Conservation (phyloP, 306 rosid genomes). For the Mimosa bimucronata region DNA sequence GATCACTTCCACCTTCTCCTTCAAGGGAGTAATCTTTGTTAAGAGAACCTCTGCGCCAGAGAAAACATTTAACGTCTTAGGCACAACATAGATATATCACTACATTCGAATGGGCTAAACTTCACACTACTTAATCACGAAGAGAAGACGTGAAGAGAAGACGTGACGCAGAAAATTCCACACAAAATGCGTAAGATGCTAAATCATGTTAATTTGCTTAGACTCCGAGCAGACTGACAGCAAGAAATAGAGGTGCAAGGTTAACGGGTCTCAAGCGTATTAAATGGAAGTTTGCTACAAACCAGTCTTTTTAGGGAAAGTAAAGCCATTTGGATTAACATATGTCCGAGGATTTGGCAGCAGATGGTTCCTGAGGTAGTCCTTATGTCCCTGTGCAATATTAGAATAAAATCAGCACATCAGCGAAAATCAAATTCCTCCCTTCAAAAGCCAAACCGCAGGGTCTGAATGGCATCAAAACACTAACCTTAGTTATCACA, state of each 20-base stretch:
- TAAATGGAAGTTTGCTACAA: conserved; percentile 34
- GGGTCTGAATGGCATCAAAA: conserved; percentile 22
- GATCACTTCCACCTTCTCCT: conserved; percentile 62
- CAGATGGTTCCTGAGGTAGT: conserved; percentile 85
- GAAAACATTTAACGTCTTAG: conserved; percentile 35
- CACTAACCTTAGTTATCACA: conserved; percentile 88
- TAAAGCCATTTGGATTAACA: conserved; percentile 66
- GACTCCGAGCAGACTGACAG: background rate
- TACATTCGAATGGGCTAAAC: conserved; percentile 1
- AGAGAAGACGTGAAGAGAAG: background rate
- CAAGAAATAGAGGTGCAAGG: background rate
- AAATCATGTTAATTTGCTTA: background rate
- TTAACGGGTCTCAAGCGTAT: conserved; percentile 13
- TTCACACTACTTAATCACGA: no score
- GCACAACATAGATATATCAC: background rate
- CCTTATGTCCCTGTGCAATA: conserved; percentile 79
- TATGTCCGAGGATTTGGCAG: conserved; percentile 87
- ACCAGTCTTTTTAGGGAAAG: conserved; percentile 92
- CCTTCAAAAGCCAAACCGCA: conserved; percentile 11
- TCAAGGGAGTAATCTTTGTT: conserved; percentile 78
- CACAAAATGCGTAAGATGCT: background rate
- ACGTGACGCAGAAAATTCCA: background rate
- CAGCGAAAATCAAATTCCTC: conserved; percentile 10
- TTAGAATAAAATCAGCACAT: conserved; percentile 27
- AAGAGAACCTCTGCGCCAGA: conserved; percentile 73